These are phyloP conservation scores for Lactarius pseudohatsudake DNA, from an alignment of 768 basidiomycete species.

Conservation along the genomic window DNA sequence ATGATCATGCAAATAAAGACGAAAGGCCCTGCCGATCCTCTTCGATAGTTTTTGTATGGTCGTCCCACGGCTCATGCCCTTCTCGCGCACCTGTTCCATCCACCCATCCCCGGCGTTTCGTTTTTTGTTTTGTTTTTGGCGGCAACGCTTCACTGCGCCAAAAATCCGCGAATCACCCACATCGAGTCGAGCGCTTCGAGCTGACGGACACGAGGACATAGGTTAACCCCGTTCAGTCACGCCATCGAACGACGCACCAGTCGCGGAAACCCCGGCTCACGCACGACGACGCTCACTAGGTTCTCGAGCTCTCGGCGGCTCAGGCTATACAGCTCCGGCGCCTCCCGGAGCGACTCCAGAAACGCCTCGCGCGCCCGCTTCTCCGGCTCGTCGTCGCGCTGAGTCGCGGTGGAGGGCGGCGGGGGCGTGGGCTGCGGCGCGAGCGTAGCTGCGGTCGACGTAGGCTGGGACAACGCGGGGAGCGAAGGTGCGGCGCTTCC, in stretches of 20 bases:
- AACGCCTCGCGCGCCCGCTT: conserved; percentile 31
- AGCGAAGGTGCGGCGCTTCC: conserved; percentile 9
- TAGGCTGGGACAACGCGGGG: conserved; percentile 21
- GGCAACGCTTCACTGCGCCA: conserved; percentile 17
- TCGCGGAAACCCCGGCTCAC: conserved; percentile 73
- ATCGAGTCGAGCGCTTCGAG: conserved; percentile 54
- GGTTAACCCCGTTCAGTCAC: background rate
- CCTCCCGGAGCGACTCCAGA: conserved; percentile 44
- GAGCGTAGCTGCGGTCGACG: conserved; percentile 10
- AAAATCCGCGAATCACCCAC: conserved; percentile 40
- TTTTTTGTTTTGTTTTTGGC: background rate
- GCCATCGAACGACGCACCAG: conserved; percentile 49
- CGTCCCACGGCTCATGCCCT: background rate
- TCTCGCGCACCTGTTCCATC: background rate
- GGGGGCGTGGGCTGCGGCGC: conserved; percentile 14
- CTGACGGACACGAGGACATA: conserved; percentile 29
- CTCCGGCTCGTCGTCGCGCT: conserved; percentile 14
- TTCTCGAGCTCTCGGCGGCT: conserved; percentile 52
- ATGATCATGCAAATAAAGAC: background rate
- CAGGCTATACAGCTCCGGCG: conserved; percentile 53
- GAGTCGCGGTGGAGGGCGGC: conserved; percentile 10
- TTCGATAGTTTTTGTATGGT: background rate
- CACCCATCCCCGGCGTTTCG: background rate
- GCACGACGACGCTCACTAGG: conserved; percentile 58
- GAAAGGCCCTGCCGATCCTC: too few species aligned